Evolutionary conservation across 208 protist species (phyloP), one percentile per base, ranked within the genome.

Genomic region (Zelonia costaricensis): DNA sequence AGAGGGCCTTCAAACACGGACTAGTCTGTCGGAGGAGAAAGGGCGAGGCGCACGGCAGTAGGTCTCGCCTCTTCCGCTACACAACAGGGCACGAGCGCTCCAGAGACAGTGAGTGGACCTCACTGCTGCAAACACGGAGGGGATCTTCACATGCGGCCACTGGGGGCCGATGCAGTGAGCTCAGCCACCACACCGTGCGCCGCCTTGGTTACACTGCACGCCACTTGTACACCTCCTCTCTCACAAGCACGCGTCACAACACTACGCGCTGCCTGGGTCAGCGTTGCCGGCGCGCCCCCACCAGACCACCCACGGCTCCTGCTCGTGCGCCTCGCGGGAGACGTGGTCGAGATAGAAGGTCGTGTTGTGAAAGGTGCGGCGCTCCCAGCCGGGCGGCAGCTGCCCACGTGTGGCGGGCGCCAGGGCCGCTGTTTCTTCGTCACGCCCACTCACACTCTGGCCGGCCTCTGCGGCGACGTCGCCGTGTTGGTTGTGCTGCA

Each of bases 271-370:
- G 15, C 45, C 55, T 13, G 15, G 18, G 13, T 36, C 47, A 9
- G 36, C 33, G 28, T 49, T 56, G 7, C 51, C 52, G 3, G 67
- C 63, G 20, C 74, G 78, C 10, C 62, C 33, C 47, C 48, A 61
- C 81, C 75, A 91, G 4, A 88, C 80, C 45, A 77, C 74, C 80
- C 78, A 86, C 42, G 82, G 80, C 46, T 58, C 23, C 55, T 78
- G 68, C 48, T 89, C 70, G 49, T 90, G 78, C 33, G 80, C 86
- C 48, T 90, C 86, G 13, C 82, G 77, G 0, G 65, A 71, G 40
- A 92, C 61, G 54, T 86, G 82, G 44, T 88, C 80, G 16, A 90
- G 44, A 38, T 83, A 89, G 13, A 92, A 78, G 12, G 74, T 62
- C 2, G 67, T 43, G 39, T 59, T 74, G 39, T 82, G 53, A 47